Percentiles rank a stretch among this genome's conserved stretches.
Evolutionary conservation across 176 grass and related monocot species (phyloP).

Genomic region (Echinochloa phyllopogon): DNA sequence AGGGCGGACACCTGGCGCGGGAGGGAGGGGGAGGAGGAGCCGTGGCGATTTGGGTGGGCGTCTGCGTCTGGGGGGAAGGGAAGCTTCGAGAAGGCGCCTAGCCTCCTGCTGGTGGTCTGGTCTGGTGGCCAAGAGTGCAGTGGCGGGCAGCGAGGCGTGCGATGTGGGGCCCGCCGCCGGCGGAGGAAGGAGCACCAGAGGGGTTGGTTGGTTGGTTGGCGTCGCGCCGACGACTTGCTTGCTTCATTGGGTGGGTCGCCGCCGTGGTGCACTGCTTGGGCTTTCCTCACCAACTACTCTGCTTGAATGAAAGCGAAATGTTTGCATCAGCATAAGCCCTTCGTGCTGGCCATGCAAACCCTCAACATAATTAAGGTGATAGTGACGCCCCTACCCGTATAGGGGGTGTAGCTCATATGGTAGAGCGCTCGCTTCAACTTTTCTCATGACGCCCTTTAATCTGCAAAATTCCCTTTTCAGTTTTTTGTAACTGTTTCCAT

Average conservation of each 20-base stretch:
- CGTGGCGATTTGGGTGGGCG: not conserved
- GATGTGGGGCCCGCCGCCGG: not conserved
- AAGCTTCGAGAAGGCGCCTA: constrained; percentile 44
- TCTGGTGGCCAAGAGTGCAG: not conserved
- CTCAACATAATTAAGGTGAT: too few species aligned
- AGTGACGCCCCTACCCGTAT: too few species aligned
- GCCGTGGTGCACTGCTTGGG: not conserved
- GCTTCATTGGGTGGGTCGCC: constrained; percentile 14
- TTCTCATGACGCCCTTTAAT: not conserved
- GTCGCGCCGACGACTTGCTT: too few species aligned
- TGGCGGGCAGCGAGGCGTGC: too few species aligned
- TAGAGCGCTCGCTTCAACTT: constrained; percentile 87
- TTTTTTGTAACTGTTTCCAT: too few species aligned
- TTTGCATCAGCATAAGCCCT: too few species aligned
- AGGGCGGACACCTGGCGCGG: not conserved
- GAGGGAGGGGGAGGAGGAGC: too few species aligned
- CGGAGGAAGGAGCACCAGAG: too few species aligned
- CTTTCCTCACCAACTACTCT: constrained; percentile 37
- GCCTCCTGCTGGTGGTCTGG: not conserved
- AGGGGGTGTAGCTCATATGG: constrained; percentile 99
- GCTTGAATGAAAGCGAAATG: too few species aligned
- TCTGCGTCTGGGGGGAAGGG: not conserved
- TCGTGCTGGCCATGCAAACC: too few species aligned
- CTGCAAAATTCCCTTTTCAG: not conserved
- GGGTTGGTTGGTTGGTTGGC: not conserved